Evolutionary conservation across 768 basidiomycete species (phyloP).

Genomic region (Hemileccinum rubropunctum): DNA sequence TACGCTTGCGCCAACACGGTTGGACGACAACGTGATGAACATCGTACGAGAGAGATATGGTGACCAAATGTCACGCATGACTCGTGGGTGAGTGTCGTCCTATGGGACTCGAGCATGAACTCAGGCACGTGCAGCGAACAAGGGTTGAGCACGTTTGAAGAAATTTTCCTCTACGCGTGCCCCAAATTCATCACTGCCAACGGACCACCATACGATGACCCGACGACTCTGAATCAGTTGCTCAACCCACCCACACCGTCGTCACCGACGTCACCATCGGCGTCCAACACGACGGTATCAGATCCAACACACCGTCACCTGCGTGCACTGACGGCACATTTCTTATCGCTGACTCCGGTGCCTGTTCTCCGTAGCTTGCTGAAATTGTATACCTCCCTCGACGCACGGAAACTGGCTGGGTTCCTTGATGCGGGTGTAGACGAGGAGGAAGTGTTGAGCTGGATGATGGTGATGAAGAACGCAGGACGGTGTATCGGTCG

Average conservation of each 20-base stretch:
- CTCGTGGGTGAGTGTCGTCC: slow-evolving; percentile 61
- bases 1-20: slow-evolving; percentile 84
- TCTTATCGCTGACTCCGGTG: slow-evolving; percentile 69
- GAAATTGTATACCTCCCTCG: slow-evolving; percentile 93
- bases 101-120: not conserved
- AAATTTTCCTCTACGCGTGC: slow-evolving; percentile 88
- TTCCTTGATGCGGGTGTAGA: slow-evolving; percentile 76
- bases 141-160: slow-evolving; percentile 47
- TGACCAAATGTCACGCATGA: slow-evolving; percentile 88
- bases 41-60: slow-evolving; percentile 90
- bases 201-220: slow-evolving; percentile 89
- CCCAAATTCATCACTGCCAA: slow-evolving; percentile 97
- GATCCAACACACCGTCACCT: slow-evolving; percentile 88
- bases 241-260: slow-evolving; percentile 37
- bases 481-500: slow-evolving; percentile 69
- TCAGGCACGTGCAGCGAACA: slow-evolving; percentile 48
- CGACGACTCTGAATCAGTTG: slow-evolving; percentile 53
- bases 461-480: slow-evolving; percentile 96
- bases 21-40: slow-evolving; percentile 94
- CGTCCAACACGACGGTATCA: slow-evolving; percentile 7
- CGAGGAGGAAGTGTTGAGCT: slow-evolving; percentile 93
- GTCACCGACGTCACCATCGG: slow-evolving; percentile 26
- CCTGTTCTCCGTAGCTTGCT: slow-evolving; percentile 89
- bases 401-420: slow-evolving; percentile 85
- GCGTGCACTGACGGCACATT: slow-evolving; percentile 79